Percentiles rank a stretch among this genome's conserved stretches.
Evolutionary conservation across 352 stramenopile genomes (phyloP).

Genomic region (Globisporangium acanthophoron): DNA sequence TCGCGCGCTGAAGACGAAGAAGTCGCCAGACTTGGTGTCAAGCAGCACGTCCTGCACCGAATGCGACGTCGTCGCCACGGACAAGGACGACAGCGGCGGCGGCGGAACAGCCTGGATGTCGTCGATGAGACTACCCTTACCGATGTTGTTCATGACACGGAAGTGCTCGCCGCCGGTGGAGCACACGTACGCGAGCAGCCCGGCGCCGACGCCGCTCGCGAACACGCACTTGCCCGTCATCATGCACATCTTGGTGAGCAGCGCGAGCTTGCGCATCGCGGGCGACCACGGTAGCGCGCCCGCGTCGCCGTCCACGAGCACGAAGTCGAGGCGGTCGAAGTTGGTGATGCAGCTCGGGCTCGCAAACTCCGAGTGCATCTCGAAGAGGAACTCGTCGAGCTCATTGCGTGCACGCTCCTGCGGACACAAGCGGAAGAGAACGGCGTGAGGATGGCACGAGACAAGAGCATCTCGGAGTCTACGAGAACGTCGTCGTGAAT

Average conservation of each 20-base stretch:
- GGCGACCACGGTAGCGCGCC: slow-evolving; percentile 60
- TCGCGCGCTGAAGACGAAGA: slow-evolving; percentile 39
- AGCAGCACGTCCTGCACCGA: slow-evolving; percentile 37
- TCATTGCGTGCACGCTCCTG: slow-evolving; percentile 58
- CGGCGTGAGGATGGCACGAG: neutral
- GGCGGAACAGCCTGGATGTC: slow-evolving; percentile 33
- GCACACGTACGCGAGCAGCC: slow-evolving; percentile 60
- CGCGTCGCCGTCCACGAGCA: slow-evolving; percentile 67
- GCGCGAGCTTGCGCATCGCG: slow-evolving; percentile 48
- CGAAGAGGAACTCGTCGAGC: slow-evolving; percentile 72
- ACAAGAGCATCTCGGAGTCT: slow-evolving; percentile 1
- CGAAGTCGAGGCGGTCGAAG: slow-evolving; percentile 79
- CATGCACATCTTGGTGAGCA: slow-evolving; percentile 84
- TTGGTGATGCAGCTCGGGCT: slow-evolving; percentile 63
- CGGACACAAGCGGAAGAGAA: neutral
- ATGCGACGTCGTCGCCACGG: neutral
- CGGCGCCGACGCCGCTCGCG: slow-evolving; percentile 50
- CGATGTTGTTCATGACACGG: slow-evolving; percentile 55
- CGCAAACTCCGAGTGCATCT: slow-evolving; percentile 65
- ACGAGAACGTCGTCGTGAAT: neutral
- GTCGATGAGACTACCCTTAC: slow-evolving; percentile 41
- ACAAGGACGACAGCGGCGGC: slow-evolving; percentile 9
- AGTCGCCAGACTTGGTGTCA: slow-evolving; percentile 70
- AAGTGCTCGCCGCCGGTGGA: slow-evolving; percentile 63
- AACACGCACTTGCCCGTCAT: slow-evolving; percentile 85